Percentiles rank a stretch among this genome's conserved stretches.
phyloP scores from a whole-genome alignment of 2,329 filamentous ascomycete genomes.

The Endoconidiophora laricicola region DNA sequence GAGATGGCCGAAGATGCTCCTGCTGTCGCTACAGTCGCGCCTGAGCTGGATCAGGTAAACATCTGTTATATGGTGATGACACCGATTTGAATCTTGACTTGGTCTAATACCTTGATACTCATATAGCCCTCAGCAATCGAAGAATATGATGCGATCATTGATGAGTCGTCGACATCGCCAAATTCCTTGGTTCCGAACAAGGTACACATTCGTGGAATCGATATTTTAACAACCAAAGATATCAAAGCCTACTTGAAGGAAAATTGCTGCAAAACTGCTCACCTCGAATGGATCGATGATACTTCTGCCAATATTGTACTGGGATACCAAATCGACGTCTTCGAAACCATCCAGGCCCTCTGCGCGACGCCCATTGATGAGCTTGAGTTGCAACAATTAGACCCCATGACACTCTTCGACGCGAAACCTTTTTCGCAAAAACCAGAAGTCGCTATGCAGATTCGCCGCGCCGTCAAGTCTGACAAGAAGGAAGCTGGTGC shows the following conservation, averaged over 20 bases:
- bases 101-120: not conserved
- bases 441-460: conserved; percentile 50
- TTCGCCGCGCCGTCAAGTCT: conserved; percentile 55
- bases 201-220: conserved; percentile 70
- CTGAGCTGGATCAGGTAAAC: not conserved
- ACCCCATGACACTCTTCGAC: conserved; percentile 26
- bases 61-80: not conserved
- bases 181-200: conserved; percentile 28
- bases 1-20: conserved; percentile 51
- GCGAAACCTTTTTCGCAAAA: conserved; percentile 53
- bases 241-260: conserved; percentile 59
- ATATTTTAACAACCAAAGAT: conserved; percentile 63
- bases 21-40: conserved; percentile 12
- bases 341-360: conserved; percentile 38
- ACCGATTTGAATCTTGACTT: too few species aligned
- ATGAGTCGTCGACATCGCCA: conserved; percentile 11
- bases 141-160: not conserved
- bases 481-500: conserved; percentile 73
- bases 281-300: conserved; percentile 91
- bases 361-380: conserved; percentile 34
- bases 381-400: too few species aligned
- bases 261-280: conserved; percentile 43
- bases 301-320: conserved; percentile 78
- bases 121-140: not conserved
- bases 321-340: conserved; percentile 33